Percentiles rank a stretch among this genome's conserved stretches.
Conservation (phyloP, 1,139 yeast species). For the Protomyces lactucae-debilis region DNA sequence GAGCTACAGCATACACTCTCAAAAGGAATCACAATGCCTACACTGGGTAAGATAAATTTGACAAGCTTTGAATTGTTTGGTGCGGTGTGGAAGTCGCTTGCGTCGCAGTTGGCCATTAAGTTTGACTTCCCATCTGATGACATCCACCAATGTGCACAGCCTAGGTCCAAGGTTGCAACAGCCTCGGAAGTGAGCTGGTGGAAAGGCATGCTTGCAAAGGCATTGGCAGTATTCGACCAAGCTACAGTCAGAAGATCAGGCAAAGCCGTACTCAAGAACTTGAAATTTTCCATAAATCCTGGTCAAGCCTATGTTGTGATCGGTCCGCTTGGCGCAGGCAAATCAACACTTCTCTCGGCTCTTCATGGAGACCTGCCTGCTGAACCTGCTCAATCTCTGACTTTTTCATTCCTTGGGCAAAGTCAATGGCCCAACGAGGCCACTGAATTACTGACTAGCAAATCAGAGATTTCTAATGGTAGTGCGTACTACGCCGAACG, state of each 20-base stretch:
- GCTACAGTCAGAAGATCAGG: neutral
- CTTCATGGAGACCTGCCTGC: slow-evolving; percentile 2
- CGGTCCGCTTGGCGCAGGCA: slow-evolving; percentile 27
- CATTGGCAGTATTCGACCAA: neutral
- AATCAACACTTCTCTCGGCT: slow-evolving; percentile 18
- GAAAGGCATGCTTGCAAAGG: neutral
- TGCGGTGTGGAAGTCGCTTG: too few species aligned
- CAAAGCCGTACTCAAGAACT: slow-evolving; percentile 6
- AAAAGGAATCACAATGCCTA: too few species aligned
- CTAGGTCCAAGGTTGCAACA: too few species aligned
- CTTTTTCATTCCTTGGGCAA: slow-evolving; percentile 50
- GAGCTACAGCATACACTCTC: too few species aligned
- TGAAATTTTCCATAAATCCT: slow-evolving; percentile 5
- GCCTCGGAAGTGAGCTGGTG: too few species aligned
- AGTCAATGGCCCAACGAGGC: slow-evolving; percentile 47
- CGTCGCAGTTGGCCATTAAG: too few species aligned
- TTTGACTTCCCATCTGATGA: too few species aligned
- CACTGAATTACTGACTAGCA: slow-evolving; percentile 52
- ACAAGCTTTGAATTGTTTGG: too few species aligned
- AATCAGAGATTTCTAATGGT: slow-evolving; percentile 49
- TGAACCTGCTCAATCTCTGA: slow-evolving; percentile 51
- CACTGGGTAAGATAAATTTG: too few species aligned
- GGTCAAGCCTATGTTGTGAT: slow-evolving; percentile 24
- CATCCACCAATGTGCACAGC: too few species aligned
- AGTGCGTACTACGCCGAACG: slow-evolving; percentile 83